phyloP scores from a whole-genome alignment of 495 filamentous ascomycete genomes.

The Darksidea phi region DNA sequence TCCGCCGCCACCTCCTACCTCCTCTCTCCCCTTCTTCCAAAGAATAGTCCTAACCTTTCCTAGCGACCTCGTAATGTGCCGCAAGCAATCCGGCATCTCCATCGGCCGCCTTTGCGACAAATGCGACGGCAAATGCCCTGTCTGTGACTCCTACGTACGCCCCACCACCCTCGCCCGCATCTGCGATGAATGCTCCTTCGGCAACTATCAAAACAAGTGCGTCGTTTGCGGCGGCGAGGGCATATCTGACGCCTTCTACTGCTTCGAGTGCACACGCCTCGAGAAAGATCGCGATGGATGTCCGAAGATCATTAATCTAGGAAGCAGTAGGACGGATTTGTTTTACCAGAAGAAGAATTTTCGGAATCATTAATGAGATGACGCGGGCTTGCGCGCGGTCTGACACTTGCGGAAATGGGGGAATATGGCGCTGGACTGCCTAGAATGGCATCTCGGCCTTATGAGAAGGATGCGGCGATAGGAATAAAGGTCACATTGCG shows the following conservation, averaged over 20 bases:
- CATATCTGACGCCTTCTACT: conserved; percentile 99
- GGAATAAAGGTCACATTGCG: too few relatives aligned
- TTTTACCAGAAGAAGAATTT: conserved; percentile 82
- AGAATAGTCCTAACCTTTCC: conserved; percentile 38
- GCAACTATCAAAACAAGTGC: conserved; percentile 99
- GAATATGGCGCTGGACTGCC: neutral
- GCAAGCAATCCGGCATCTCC: conserved; percentile 95
- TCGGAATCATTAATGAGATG: conserved; percentile 58
- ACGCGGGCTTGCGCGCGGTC: neutral
- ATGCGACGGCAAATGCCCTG: conserved; percentile 98
- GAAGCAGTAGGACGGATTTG: conserved; percentile 91
- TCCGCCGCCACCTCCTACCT: neutral
- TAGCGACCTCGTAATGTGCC: conserved; percentile 99
- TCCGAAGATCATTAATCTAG: conserved; percentile 98
- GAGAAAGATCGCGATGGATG: conserved; percentile 98
- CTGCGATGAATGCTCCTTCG: conserved; percentile 98
- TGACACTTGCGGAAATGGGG: neutral
- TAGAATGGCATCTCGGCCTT: too few relatives aligned
- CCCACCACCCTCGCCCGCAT: conserved; percentile 96
- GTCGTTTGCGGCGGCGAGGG: conserved; percentile 98
- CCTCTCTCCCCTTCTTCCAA: conserved; percentile 8
- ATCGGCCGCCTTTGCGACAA: conserved; percentile 99
- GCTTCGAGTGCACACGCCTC: conserved; percentile 95
- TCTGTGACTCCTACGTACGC: conserved; percentile 98
- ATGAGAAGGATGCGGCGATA: too few relatives aligned